These are phyloP conservation scores for Fusarium albosuccineum DNA, from an alignment of 2,329 filamentous ascomycete genomes.

Conservation along the genomic window DNA sequence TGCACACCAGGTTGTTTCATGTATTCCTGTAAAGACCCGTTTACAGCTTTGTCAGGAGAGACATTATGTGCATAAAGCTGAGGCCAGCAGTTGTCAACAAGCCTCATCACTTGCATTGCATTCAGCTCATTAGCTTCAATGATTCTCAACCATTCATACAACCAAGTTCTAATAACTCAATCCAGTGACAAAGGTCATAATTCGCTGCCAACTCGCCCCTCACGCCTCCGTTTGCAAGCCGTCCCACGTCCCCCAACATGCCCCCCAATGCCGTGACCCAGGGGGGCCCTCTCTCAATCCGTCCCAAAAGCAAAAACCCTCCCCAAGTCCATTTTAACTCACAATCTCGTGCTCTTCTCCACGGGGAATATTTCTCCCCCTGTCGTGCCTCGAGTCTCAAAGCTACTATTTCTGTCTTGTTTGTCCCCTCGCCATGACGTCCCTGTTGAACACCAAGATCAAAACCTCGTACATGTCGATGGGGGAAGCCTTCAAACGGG, in stretches of 20 bases:
- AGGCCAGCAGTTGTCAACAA: not conserved
- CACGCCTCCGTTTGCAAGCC: slow-evolving; percentile 35
- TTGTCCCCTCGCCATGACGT: slow-evolving; percentile 28
- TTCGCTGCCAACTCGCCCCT: not conserved
- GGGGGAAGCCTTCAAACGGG: slow-evolving; percentile 14
- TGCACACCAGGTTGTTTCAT: slow-evolving; percentile 10
- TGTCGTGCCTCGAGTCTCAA: slow-evolving; percentile 19
- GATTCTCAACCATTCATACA: not conserved
- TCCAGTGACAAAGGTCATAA: not conserved
- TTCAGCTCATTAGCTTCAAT: no score
- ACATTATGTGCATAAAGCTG: slow-evolving; percentile 1
- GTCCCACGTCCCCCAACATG: slow-evolving; percentile 45
- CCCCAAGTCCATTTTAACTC: not conserved
- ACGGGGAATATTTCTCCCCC: slow-evolving; percentile 22
- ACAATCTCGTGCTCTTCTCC: not conserved
- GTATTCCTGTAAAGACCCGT: not conserved
- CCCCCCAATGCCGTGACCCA: slow-evolving; percentile 38
- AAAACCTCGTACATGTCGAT: slow-evolving; percentile 2
- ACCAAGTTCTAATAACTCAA: not conserved
- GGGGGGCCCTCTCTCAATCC: slow-evolving; percentile 9
- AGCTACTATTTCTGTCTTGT: slow-evolving; percentile 39
- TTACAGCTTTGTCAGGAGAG: not conserved
- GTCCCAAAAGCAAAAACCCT: not conserved
- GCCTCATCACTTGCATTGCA: not conserved
- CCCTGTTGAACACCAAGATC: slow-evolving; percentile 15